Evolutionary conservation across 129 eudicot species (phyloP), one percentile per base, ranked within the genome.

Genomic region (Chrysanthemum seticuspe): DNA sequence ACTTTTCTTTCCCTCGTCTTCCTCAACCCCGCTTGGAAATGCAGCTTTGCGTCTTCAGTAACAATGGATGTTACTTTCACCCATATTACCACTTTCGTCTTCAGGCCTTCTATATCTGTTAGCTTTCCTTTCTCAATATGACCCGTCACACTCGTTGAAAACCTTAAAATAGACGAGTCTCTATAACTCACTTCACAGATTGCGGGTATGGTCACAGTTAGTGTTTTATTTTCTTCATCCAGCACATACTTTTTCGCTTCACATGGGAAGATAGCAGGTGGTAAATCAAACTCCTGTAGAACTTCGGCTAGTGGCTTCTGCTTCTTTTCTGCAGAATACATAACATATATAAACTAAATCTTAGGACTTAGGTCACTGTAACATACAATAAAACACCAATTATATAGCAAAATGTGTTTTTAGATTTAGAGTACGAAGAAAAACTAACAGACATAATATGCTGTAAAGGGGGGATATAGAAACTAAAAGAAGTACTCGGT

Each of bases 141-240:
- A 13, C 85, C 75, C 5, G 83, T 80, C 5, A 84, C 85, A 58
- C 65, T 76, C 45, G 81, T 77, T 5, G 68, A 68, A 74, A 81
- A 84, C 61, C 88, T 78, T 67, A 84, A 65, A 21, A 70, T 76
- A n/a, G 88, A 77, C 6, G 85, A 84, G 83, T 84, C 88, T 71
- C 67, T 77, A 31, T 84, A 84, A 50, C 85, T 79, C 52, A 84
- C 85, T 71, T 84, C 88, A 54, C 88, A 81, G 4, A 84, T 62
- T 14, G 70, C 10, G 31, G 88, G 83, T 23, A 84, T 13, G 57
- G 50, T 60, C 6, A 84, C 85, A 0, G 72, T 78, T 34, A 84
- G 68, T 71, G 71, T 84, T 59, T 78, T 75, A 6, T 83, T 84
- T 62, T 60, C 82, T 40, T 81, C 83, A n/a, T 84, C 76, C 51